phyloP scores from a whole-genome alignment of 768 basidiomycete genomes.

The Mycena latifolia region DNA sequence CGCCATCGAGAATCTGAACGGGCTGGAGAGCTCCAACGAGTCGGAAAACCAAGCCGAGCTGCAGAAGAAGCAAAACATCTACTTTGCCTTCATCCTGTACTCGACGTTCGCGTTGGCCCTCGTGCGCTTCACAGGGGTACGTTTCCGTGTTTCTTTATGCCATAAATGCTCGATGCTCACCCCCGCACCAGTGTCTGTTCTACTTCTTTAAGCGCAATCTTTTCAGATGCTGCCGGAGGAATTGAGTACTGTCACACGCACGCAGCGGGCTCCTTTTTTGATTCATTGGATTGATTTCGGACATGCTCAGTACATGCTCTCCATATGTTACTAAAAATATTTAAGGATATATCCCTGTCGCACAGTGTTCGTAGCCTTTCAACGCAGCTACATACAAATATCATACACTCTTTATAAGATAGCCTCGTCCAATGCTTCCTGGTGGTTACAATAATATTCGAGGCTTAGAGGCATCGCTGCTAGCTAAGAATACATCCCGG shows the following conservation, averaged over 20 bases:
- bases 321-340: conserved; percentile 34
- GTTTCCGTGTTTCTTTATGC: conserved; percentile 39
- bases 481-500: conserved; percentile 70
- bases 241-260: conserved; percentile 46
- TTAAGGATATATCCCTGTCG: conserved; percentile 30
- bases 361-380: background rate
- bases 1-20: conserved; percentile 71
- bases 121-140: conserved; percentile 69
- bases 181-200: conserved; percentile 65
- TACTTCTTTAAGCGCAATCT: conserved; percentile 78
- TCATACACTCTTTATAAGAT: background rate
- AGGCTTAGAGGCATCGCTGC: too few relatives aligned
- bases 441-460: too few relatives aligned
- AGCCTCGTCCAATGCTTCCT: too few relatives aligned
- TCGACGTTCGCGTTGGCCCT: conserved; percentile 68
- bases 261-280: conserved; percentile 3
- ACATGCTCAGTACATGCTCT: conserved; percentile 12
- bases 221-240: conserved; percentile 74
- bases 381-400: background rate
- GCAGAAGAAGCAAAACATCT: conserved; percentile 60
- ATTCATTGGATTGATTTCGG: conserved; percentile 7
- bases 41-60: conserved; percentile 19
- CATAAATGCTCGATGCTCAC: background rate
- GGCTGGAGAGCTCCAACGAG: conserved; percentile 25
- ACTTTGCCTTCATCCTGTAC: conserved; percentile 72